A percentile compares a stretch with the other conserved stretches of the same genome.
Conservation (phyloP, 257 asterid species). For the Rehmannia glutinosa region DNA sequence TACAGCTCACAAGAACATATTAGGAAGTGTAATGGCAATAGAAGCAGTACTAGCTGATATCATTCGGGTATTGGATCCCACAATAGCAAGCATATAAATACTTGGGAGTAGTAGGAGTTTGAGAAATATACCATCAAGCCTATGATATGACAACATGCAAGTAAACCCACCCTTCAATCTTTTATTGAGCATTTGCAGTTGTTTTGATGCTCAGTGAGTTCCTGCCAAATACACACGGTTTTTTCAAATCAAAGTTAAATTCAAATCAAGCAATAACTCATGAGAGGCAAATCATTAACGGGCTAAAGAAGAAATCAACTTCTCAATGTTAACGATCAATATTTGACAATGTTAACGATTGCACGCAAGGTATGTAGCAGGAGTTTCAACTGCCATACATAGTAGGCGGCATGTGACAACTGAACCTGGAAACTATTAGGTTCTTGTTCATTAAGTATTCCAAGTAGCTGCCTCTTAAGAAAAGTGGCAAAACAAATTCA, state of each 20-base stretch:
- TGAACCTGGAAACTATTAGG: too few species aligned
- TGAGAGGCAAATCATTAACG: neutral
- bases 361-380: too few species aligned
- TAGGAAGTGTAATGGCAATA: too few species aligned
- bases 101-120: neutral
- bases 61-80: constrained; percentile 11
- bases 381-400: too few species aligned
- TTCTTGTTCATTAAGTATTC: too few species aligned
- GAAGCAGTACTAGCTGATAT: too few species aligned
- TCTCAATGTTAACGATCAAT: too few species aligned
- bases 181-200: constrained; percentile 64
- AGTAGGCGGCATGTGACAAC: too few species aligned
- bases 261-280: neutral
- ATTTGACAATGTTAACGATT: too few species aligned
- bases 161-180: constrained; percentile 31
- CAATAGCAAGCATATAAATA: constrained; percentile 2
- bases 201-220: constrained; percentile 78
- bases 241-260: neutral
- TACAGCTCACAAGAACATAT: constrained; percentile 19
- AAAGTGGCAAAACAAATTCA: too few species aligned
- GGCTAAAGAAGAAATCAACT: too few species aligned
- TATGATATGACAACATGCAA: neutral
- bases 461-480: too few species aligned
- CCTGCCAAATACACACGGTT: constrained; percentile 44
- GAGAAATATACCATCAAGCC: constrained; percentile 17